These are phyloP conservation scores for Leccinum ponderosum DNA, from an alignment of 1,284 basidiomycete genomes.

Conservation along the genomic window DNA sequence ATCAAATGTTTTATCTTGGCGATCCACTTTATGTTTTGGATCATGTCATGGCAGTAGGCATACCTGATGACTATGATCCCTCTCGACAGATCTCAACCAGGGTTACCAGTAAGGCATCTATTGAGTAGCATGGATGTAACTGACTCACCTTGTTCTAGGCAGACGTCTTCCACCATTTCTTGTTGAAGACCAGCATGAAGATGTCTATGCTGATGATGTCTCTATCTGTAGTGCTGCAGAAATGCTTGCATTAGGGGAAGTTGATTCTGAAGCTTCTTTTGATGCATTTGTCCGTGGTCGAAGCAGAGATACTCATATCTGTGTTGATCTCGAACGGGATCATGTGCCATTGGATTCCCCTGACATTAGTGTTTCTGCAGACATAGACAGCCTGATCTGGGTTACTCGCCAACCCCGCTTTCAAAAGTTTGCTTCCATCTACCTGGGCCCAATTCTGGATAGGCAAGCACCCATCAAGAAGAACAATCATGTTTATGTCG, in stretches of 20 bases:
- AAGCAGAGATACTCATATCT: not conserved
- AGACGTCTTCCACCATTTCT: no score
- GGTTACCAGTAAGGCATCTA: not conserved
- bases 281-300: not conserved
- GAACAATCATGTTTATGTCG: no score
- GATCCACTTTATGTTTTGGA: not conserved
- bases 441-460: no score
- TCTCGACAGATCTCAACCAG: not conserved
- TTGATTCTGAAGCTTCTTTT: not conserved
- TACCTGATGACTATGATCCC: not conserved
- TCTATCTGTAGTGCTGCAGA: not conserved
- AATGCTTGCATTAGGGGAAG: not conserved
- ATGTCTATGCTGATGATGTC: not conserved
- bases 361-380: not conserved
- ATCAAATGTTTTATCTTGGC: not conserved
- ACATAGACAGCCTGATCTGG: constrained; percentile 1
- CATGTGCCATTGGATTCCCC: not conserved
- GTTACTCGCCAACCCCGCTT: not conserved
- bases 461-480: no score
- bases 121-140: no score
- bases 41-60: not conserved
- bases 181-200: not conserved
- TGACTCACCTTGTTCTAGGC: not conserved
- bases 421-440: not conserved
- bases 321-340: not conserved